Percentiles rank a stretch among this genome's conserved stretches.
Evolutionary conservation across 345 rosid genomes (phyloP).

Genomic region (Brassica rapa): DNA sequence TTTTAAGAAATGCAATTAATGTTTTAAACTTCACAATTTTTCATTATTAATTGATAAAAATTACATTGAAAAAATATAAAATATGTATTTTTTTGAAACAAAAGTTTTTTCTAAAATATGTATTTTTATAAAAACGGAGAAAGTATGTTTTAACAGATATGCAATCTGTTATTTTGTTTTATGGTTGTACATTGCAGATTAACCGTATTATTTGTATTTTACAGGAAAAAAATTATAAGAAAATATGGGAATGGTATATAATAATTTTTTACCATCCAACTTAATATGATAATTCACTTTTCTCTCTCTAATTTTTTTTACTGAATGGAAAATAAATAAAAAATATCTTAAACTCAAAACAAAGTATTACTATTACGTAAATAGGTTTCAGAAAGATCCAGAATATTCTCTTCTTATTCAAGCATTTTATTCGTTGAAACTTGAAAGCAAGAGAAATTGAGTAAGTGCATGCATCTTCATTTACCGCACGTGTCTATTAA

Average conservation of each 20-base stretch:
- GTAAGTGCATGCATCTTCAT: slow-evolving; percentile 39
- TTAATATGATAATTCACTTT: not conserved
- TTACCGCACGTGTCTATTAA: slow-evolving; percentile 25
- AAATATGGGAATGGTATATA: no score
- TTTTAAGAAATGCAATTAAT: no score
- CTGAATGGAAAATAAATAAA: not conserved
- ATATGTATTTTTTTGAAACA: no score
- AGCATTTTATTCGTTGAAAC: slow-evolving; percentile 13
- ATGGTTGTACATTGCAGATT: no score
- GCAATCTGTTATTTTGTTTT: no score
- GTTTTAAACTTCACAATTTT: no score
- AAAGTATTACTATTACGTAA: not conserved
- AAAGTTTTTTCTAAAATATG: no score
- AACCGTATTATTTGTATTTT: no score
- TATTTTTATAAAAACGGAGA: no score
- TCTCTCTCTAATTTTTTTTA: not conserved
- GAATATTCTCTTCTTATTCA: slow-evolving; percentile 4
- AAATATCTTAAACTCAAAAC: not conserved
- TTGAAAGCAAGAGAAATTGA: slow-evolving; percentile 27
- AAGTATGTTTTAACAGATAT: not conserved
- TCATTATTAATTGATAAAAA: no score
- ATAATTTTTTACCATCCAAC: not conserved
- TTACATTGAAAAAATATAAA: no score
- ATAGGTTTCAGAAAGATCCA: slow-evolving; percentile 7
- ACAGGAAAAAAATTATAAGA: no score